Evolutionary conservation across 495 filamentous ascomycete genomes (phyloP).

Genomic region (Aspergillus affinis): DNA sequence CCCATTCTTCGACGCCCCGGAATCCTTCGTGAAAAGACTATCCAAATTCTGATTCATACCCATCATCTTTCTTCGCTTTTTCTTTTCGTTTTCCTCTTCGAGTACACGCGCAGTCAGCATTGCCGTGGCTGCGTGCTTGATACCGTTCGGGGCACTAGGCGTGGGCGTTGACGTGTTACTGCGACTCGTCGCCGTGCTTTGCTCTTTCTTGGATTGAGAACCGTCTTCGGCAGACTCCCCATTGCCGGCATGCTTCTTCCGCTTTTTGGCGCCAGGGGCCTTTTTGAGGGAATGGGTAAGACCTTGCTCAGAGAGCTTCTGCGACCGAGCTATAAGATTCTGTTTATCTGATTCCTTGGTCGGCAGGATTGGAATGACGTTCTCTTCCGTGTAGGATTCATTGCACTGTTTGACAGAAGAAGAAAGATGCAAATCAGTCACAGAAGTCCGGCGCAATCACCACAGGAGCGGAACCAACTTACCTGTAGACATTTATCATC

Average conservation of each 20-base stretch:
- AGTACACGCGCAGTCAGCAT: constrained; percentile 81
- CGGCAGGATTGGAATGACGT: constrained; percentile 81
- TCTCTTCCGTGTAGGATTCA: constrained; percentile 67
- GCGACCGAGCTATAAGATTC: constrained; percentile 60
- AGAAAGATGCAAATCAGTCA: neutral
- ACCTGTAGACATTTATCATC: constrained; percentile 54
- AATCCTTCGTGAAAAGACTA: constrained; percentile 62
- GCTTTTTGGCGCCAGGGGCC: constrained; percentile 66
- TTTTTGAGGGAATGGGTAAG: constrained; percentile 91
- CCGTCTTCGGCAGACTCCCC: constrained; percentile 14
- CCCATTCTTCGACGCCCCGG: constrained; percentile 49
- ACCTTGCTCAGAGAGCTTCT: constrained; percentile 64
- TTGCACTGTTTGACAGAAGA: constrained; percentile 52
- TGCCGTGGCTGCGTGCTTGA: constrained; percentile 85
- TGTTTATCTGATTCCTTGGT: constrained; percentile 68
- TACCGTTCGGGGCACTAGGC: constrained; percentile 47
- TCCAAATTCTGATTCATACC: constrained; percentile 66
- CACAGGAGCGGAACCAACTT: neutral
- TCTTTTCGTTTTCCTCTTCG: constrained; percentile 77
- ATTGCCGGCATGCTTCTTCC: constrained; percentile 53
- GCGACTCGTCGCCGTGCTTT: constrained; percentile 16
- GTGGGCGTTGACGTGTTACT: constrained; percentile 33
- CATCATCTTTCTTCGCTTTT: constrained; percentile 73
- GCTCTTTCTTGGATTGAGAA: constrained; percentile 4
- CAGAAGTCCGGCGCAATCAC: neutral